Base-by-base conservation (phyloP, 164 flowering plant genomes). In the Liquidambar formosana region DNA sequence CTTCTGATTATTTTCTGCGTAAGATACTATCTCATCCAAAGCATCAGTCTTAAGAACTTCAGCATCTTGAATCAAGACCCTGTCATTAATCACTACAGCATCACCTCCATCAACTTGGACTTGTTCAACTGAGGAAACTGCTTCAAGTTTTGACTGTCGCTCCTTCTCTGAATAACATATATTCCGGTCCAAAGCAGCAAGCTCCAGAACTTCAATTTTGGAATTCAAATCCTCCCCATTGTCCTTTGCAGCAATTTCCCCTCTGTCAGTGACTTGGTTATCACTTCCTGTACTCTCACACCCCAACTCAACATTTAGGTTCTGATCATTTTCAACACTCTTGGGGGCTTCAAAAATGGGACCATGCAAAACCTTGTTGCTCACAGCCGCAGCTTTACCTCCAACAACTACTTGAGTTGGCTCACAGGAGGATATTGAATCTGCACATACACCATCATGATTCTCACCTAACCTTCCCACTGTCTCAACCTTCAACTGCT, bases 341-440 rank as follows among this genome's bases (percentile, higher is more conserved):
- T 33, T 33, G 41, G 6, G 41, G 6, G 41, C 41, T 33, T 33
- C 41, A 33, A 33, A 2, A 33, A 2, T 33, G 41, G 56, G 18
- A 46, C 13, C 48, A 0, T 33, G 38, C 62, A 66, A 49, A 21
- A 16, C 65, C 59, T 59, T 22, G 18, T n/a, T 13, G 4, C 21
- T 61, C 18, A n/a, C 59, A 4, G 26, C 52, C 1, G 21, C 60
- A 65, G 0, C 33, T 49, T 45, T 51, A 28, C 49, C 69, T 26
- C 38, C 76, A 56, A 56, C 56, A 21, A 44, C 62, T 56, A 28
- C 66, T 44, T 64, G 65, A 65, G 65, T 63, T 43, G 61, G 62
- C 21, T 70, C 58, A 67, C 64, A 54, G 63, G n/a, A n/a, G n/a
- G n/a, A n/a, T n/a, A n/a, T n/a, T n/a, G n/a, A n/a, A n/a, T n/a